Base-by-base conservation (phyloP, 441 rosid genomes). In the Corymbia citriodora region DNA sequence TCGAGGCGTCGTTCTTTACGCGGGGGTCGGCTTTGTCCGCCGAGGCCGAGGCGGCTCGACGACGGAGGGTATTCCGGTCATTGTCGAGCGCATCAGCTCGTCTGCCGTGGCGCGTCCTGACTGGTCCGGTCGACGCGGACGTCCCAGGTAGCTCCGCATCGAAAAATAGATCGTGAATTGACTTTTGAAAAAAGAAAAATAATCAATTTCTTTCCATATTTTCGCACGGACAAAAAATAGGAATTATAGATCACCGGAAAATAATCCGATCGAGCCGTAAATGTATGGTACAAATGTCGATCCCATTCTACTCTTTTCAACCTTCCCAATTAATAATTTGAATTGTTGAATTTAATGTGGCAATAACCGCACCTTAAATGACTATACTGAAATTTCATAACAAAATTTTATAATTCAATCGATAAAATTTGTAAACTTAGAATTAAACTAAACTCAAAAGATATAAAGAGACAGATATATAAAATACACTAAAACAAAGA, bases 301-400 rank as follows among this genome's bases (percentile, higher is more conserved):
- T 36, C 27, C 7, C 6, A 2, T 27, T 12, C 65, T 25, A 11
- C 23, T 18, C 3, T 72, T 72, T 33, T 11, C 8, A 11, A 11
- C 21, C 40, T 7, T 1, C 4, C 3, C 29, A 7, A 36, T 74
- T 9, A 19, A 3, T 59, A 59, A 59, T 29, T 59, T 59, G 1
- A 59, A 59, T 57, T 1, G 45, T 40, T 40, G 6, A 40, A 2
- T 57, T 57, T 55, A 55, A 1, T 19, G 18, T 55, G 21, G 5
- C 0, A 0, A 40, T 40, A 40, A 40, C 6, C 1, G 45, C 40
- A 1, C 4, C 10, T 6, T 0, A 0, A 45, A 40, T 4, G 3
- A 21, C 0, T 40, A 74, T 4, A 40, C 6, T 8, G 0, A 40
- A 74, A 11, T 40, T 40, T 12, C 0, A 0, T 0, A 25, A 2